Evolutionary conservation across 306 rosid genomes (phyloP), one percentile per base, ranked within the genome.

Genomic region (Vigna nakashimae): DNA sequence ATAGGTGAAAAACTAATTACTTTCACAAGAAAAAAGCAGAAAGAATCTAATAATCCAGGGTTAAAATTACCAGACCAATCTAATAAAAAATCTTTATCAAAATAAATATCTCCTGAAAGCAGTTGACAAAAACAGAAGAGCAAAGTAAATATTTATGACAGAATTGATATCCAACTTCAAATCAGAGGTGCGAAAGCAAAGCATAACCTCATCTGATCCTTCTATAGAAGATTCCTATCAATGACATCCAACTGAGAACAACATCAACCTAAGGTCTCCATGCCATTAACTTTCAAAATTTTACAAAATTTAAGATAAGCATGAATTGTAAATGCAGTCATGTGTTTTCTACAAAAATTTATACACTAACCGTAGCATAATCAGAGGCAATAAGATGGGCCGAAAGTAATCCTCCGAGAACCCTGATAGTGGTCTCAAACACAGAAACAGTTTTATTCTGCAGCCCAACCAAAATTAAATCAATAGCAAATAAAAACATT

Each of bases 391-490:
- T 88, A 70, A 92, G 93, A 87, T 94, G 98, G 76, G 92, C 97
- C 14, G 98, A 92, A 18, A 94, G 88, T 76, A 94, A 89, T 72
- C 98, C 98, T 71, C 98, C 98, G 50, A 94, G 92, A 48, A 94
- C 84, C 11, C 98, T 92, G 57, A 94, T 94, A 52, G 91, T 82
- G 34, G 98, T 94, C 92, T 94, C 98, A 59, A 94, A 94, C 64
- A 92, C 71, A 42, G 98, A 94, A 56, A 94, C 97, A 8, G 98
- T 94, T 83, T 92, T 94, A 86, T 94, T 94, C 98, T 94, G 97
- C 83, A 92, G 73, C 48, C 13, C 28, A 65, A 76, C 16, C 24
- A 32, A 57, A 46, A 65, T 32, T 2, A 48, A 55, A 69, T 11
- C 63, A 69, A 3, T 38, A 60, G 46, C 6, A 18, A 69, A 59